Evolutionary conservation across 768 basidiomycete genomes (phyloP), one percentile per base, ranked within the genome.

Genomic region (Trametes punicea): DNA sequence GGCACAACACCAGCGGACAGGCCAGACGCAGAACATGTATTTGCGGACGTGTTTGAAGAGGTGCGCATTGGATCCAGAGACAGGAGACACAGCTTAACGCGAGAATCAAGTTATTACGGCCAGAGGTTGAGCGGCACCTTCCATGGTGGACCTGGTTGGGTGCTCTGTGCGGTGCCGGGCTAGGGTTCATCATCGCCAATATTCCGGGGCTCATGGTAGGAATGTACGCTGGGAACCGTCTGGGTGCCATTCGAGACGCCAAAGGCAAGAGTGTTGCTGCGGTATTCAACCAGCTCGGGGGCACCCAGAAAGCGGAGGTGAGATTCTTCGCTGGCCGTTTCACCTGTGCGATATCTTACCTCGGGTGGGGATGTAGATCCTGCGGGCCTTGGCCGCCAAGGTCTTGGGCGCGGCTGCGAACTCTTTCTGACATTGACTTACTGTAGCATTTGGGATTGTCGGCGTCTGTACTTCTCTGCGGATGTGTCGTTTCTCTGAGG

Each of bases 211-310:
- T 92, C 13, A 80, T 94, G 74, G 77, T 94, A 18, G 94, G 94
- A 47, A 90, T 87, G 2, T 81, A 87, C 62, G 90, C 92, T 0
- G 94, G 94, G 0, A 96, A 94, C 67, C 77, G 91, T n/a, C 73
- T 97, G 26, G 94, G 94, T 39, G 92, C 93, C 3, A 77, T 98
- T 44, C 78, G 94, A 55, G 94, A 98, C 66, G 94, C 94, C 3
- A 98, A 98, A 74, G 90, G 94, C 9, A 93, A 91, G 78, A 88
- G 88, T 59, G 93, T 98, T 21, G 93, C 90, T 2, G 80, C 87
- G 8, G 94, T 97, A 16, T 98, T 98, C 69, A 73, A 76, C 42
- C 81, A 88, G 20, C 77, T 97, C 23, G 86, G 83, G 16, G 81
- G 83, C 2, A 75, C 74, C 47, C 88, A 94, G 77, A 95, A 91